Evolutionary conservation across 306 rosid species (phyloP).

Genomic region (Dalbergia cochinchinensis): DNA sequence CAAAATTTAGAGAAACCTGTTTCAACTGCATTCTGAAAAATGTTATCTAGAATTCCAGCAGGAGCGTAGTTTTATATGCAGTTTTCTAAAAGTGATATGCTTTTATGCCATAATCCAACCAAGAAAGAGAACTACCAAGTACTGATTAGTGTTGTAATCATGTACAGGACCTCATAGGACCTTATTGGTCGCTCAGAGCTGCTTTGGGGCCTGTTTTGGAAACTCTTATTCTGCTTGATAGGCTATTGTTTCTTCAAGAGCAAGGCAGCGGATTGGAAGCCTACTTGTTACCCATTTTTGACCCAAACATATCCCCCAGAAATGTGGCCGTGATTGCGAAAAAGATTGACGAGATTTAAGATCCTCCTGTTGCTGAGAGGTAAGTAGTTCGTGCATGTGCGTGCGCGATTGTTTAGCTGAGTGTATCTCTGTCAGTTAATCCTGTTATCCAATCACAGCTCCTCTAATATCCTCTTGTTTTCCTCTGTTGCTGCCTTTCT

Average conservation of each 20-base stretch:
- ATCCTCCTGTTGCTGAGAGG: constrained; percentile 46
- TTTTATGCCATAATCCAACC: constrained; percentile 33
- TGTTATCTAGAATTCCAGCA: constrained; percentile 9
- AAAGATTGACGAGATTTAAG: constrained; percentile 55
- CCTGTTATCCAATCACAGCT: background rate
- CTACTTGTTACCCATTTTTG: constrained; percentile 72
- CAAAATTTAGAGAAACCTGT: constrained; percentile 21
- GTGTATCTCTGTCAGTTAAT: constrained; percentile 21
- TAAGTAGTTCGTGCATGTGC: background rate
- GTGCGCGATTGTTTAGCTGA: background rate
- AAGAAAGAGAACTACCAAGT: constrained; percentile 5
- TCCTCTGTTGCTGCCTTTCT: constrained; percentile 15
- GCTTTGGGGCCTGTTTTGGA: constrained; percentile 90
- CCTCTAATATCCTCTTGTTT: constrained; percentile 17
- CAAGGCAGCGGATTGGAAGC: constrained; percentile 74
- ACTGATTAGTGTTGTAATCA: constrained; percentile 39
- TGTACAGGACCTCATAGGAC: constrained; percentile 82
- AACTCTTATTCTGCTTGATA: constrained; percentile 87
- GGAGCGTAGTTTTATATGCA: background rate
- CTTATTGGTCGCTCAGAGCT: constrained; percentile 97
- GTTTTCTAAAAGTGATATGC: constrained; percentile 7
- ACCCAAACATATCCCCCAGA: constrained; percentile 86
- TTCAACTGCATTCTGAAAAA: constrained; percentile 4
- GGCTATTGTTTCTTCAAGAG: constrained; percentile 89
- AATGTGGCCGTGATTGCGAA: constrained; percentile 89